Evolutionary conservation across 306 rosid species (phyloP), one percentile per base, ranked within the genome.

Genomic region (Carpinus fangiana): DNA sequence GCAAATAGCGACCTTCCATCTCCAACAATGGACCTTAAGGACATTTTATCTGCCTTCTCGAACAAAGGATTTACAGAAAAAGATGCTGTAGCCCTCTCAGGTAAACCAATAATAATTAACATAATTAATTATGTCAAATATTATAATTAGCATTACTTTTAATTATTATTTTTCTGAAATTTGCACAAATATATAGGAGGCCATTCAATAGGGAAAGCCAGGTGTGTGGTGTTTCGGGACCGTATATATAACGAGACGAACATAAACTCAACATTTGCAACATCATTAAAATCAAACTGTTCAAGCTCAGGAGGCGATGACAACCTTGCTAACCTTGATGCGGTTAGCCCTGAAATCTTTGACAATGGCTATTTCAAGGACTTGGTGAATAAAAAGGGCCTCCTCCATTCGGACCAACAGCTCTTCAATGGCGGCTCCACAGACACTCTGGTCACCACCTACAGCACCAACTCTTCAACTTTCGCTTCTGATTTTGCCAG

Each of bases 81-180:
- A 76, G 93, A 92, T 61, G 68, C 88, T 89, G 97, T 92, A 18
- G 88, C 82, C 26, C 97, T 92, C 72, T 87, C 97, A 73, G 97
- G 97, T 91, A 83, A 41, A 21, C 20, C 50, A 16, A 31, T 23
- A 31, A 2, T 31, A 31, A 31, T n/a, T n/a, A 31, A 2, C 34
- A 31, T 31, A 31, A 31, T 31, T 31, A 31, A 31, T 31, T 3
- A 38, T 38, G 26, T 23, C 1, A 23, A 5, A 4, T 38, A 38
- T 38, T 38, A 38, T 38, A 4, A 38, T 4, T 5, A 38, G 6
- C 6, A 38, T 38, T 38, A 38, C 59, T 51, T 23, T 47, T 45
- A 28, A 34, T 50, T 3, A 3, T 59, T 62, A 10, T 68, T 60
- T 51, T 17, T 31, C 13, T 48, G 12, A 69, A 77, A 13, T 60